Percentiles rank a stretch among this genome's conserved stretches.
These are phyloP conservation scores for Xanthoconium separans DNA, from an alignment of 1,284 basidiomycete genomes.

Conservation along the genomic window DNA sequence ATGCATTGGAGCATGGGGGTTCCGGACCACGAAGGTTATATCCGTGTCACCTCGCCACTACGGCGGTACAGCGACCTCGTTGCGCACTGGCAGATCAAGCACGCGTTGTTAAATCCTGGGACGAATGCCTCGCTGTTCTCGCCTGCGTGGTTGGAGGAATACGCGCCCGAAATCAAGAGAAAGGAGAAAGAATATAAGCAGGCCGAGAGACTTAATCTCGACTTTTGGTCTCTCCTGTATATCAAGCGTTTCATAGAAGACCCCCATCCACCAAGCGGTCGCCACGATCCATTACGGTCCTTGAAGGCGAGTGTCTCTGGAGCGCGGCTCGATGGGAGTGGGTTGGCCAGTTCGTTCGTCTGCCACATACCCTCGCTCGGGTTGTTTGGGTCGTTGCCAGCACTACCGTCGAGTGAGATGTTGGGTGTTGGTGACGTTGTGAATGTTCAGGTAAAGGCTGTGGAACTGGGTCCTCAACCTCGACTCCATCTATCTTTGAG, in stretches of 20 bases:
- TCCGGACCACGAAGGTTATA: constrained; percentile 70
- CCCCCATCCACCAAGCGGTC: constrained; percentile 16
- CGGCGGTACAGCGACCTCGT: constrained; percentile 85
- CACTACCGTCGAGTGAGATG: neutral
- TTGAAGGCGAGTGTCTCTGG: constrained; percentile 27
- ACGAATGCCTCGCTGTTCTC: constrained; percentile 40
- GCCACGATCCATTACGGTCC: constrained; percentile 25
- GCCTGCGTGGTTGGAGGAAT: constrained; percentile 41
- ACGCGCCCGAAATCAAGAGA: constrained; percentile 32
- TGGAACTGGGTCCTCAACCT: constrained; percentile 28
- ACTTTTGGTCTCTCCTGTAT: constrained; percentile 47
- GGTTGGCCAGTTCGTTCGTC: constrained; percentile 7
- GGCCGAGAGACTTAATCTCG: constrained; percentile 31
- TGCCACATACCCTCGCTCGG: constrained; percentile 32
- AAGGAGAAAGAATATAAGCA: constrained; percentile 31
- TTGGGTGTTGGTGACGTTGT: constrained; percentile 25
- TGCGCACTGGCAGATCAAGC: constrained; percentile 94
- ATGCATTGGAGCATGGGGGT: constrained; percentile 77
- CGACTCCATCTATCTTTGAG: constrained; percentile 17
- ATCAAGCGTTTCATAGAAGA: constrained; percentile 34
- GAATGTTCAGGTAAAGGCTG: constrained; percentile 20
- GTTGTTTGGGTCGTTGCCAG: constrained; percentile 18
- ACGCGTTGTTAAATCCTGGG: constrained; percentile 53
- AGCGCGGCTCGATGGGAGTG: constrained; percentile 11
- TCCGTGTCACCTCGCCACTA: constrained; percentile 85